A percentile compares a stretch with the other conserved stretches of the same genome.
These are phyloP conservation scores for Phytophthora fragariaefolia DNA, from an alignment of 352 stramenopile species.

Conservation along the genomic window DNA sequence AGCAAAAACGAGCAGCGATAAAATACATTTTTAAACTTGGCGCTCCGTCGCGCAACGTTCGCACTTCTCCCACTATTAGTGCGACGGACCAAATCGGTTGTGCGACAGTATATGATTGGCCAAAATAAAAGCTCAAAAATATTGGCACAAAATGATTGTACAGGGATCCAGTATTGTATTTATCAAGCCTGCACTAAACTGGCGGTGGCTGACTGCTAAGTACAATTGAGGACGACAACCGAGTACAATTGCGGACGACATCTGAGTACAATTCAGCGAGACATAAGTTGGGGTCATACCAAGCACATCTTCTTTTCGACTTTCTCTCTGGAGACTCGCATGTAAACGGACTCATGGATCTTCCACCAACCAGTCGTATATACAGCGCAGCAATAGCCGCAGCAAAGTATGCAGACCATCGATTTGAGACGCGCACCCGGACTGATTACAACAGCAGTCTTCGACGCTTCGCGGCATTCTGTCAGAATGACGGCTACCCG, in stretches of 20 bases:
- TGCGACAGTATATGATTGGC: neutral
- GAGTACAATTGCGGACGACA: neutral
- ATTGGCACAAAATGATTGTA: neutral
- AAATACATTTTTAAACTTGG: too few relatives aligned
- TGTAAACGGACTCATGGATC: neutral
- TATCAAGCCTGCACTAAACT: neutral
- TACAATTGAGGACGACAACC: neutral
- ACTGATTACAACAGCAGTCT: neutral
- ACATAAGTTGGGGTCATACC: neutral
- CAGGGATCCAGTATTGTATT: neutral
- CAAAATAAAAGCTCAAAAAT: neutral
- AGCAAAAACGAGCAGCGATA: too few relatives aligned
- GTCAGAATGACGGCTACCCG: neutral
- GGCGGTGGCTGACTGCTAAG: neutral
- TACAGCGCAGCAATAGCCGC: neutral
- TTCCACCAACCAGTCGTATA: neutral
- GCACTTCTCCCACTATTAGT: neutral
- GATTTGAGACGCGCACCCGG: neutral
- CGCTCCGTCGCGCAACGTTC: too few relatives aligned
- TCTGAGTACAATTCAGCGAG: neutral
- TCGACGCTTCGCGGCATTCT: neutral
- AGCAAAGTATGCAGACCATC: neutral
- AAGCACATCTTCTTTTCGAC: neutral
- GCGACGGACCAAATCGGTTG: neutral
- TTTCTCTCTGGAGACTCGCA: neutral